Evolutionary conservation across 306 rosid genomes (phyloP), one percentile per base, ranked within the genome.

Genomic region (Chamaecrista fasciculata): DNA sequence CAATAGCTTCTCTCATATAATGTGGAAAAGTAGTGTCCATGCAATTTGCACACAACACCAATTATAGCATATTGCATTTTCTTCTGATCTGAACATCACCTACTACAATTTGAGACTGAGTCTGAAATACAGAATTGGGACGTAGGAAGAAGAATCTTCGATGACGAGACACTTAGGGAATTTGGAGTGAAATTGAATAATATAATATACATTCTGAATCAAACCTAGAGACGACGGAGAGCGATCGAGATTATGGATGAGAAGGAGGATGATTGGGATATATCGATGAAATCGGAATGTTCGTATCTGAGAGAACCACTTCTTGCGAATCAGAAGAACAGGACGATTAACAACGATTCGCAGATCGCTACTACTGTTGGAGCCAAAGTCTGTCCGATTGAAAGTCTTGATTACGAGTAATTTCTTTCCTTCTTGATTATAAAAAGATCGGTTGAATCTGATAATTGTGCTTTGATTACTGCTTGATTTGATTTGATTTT

Each of bases 381-480:
- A 48, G 77, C 96, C 61, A 90, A 85, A 42, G 64, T 85, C 48
- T 87, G 88, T 70, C 75, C 91, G 2, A 80, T 90, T 52, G 96
- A 90, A 69, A 90, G 96, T 61, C 94, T 90, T 18, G 96, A 90
- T 26, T 90, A 87, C 62, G 96, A 90, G 93, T 86, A 77, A 29
- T 3, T 2, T 57, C 18, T 11, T 62, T 20, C 46, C 21, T 12
- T 11, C 9, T 20, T 34, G 4, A 21, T 25, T 19, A 0, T 49
- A 1, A 34, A 9, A 34, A 34, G 7, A 34, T 34, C 4, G 33
- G 33, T 28, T 28, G 33, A 28, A 28, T 28, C 33, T 28, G 4
- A 4, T 28, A 28, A 28, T 2, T 28, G 33, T 4, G 4, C 3
- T 28, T 2, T 4, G 2, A 28, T 28, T 28, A 28, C 3, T 28